Base-by-base conservation (phyloP, 495 filamentous ascomycete species). In the Penicillium angulare region DNA sequence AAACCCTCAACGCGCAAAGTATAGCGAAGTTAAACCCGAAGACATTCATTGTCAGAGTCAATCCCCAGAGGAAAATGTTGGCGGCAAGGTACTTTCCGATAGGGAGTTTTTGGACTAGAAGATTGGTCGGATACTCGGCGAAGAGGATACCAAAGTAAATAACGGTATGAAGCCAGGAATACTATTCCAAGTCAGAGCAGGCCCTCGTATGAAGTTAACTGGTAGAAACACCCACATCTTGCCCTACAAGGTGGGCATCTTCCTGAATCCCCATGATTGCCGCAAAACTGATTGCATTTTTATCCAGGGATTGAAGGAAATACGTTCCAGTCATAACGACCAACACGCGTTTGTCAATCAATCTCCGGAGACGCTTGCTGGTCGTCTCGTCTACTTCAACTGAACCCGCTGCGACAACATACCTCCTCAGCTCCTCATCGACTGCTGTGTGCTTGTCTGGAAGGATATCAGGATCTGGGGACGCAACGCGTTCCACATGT, bases 261-360 rank as follows among this genome's bases (percentile, higher is more conserved):
- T 65, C 61, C 9, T 60, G 46, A 20, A 76, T 44, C 7, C 79
- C 74, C 65, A 79, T 77, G 51, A 75, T 66, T 17, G 64, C 66
- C 8, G 73, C 74, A 58, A 79, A 80, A 17, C 69, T 73, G 5
- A 80, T 56, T 0, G 75, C 69, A 15, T 72, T 71, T 46, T 81
- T 80, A 59, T 82, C 79, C n/a, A 82, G 70, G 43, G 73, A 76
- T 24, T 79, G 75, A 34, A 81, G 64, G 47, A 65, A 65, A 35
- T 69, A 69, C 0, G 65, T 61, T 13, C 64, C 56, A 1, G 65
- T 46, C 0, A 69, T 23, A 7, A 74, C 59, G 5, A 75, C 72
- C 56, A 81, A 69, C 15, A 80, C 40, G 21, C 75, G 68, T 17
- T 53, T 47, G 44, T 81, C 79, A 34, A 81, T 81, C 45, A 78